Evolutionary conservation across 2,329 filamentous ascomycete genomes (phyloP).

Genomic region (Xylariales sp.): DNA sequence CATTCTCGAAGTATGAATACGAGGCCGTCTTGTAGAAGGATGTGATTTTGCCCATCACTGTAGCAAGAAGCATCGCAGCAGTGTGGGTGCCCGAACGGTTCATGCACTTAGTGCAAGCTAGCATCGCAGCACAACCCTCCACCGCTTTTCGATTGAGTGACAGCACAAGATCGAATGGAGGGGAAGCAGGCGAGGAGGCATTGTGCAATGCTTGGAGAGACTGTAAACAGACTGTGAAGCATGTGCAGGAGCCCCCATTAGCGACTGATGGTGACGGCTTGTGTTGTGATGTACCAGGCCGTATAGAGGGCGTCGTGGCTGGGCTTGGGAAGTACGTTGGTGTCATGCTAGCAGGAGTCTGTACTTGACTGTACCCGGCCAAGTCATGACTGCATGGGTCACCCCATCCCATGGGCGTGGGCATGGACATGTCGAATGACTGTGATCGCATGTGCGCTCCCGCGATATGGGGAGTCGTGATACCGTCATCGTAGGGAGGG

Average conservation of each 20-base stretch:
- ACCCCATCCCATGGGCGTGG: slow-evolving; percentile 24
- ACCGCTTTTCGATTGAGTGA: slow-evolving; percentile 43
- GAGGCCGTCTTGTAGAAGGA: slow-evolving; percentile 40
- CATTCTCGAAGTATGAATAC: slow-evolving; percentile 33
- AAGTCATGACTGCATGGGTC: slow-evolving; percentile 27
- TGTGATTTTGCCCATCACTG: slow-evolving; percentile 43
- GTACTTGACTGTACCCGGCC: slow-evolving; percentile 29
- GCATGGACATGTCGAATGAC: slow-evolving; percentile 32
- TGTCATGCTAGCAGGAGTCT: slow-evolving; percentile 30
- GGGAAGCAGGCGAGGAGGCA: slow-evolving; percentile 31
- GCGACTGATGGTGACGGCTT: slow-evolving; percentile 23
- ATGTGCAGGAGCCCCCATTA: slow-evolving; percentile 34
- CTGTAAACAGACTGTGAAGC: slow-evolving; percentile 42
- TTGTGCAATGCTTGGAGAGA: slow-evolving; percentile 44
- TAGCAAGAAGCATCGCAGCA: slow-evolving; percentile 44
- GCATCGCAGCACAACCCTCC: slow-evolving; percentile 42
- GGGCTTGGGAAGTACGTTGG: slow-evolving; percentile 37
- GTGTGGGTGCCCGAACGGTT: slow-evolving; percentile 38
- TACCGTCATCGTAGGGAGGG: slow-evolving; percentile 27
- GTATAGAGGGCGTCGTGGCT: slow-evolving; percentile 31
- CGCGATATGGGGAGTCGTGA: slow-evolving; percentile 23
- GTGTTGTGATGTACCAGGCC: slow-evolving; percentile 23
- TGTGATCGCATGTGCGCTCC: slow-evolving; percentile 28
- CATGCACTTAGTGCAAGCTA: slow-evolving; percentile 41
- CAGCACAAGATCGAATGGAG: slow-evolving; percentile 40